These are phyloP conservation scores for Cladosporium sp. DNA, from an alignment of 2,329 filamentous ascomycete genomes.

Conservation along the genomic window DNA sequence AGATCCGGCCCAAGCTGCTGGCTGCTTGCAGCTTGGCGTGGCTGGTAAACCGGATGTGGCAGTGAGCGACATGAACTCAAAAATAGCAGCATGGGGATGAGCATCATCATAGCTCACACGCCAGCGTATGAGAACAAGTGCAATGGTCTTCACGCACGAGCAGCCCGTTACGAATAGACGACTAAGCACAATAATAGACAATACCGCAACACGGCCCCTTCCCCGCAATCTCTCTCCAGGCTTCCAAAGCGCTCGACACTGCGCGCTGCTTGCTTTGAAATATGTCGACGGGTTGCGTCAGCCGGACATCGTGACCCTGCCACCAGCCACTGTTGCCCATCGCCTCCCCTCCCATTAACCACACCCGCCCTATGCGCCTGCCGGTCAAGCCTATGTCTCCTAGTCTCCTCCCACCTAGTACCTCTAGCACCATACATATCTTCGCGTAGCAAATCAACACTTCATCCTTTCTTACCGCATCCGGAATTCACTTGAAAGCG, in stretches of 20 bases:
- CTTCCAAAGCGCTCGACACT: not conserved
- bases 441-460: not conserved
- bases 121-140: not conserved
- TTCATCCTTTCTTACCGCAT: slow-evolving; percentile 1
- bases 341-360: not conserved
- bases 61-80: not conserved
- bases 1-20: not conserved
- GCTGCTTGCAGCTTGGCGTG: not conserved
- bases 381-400: not conserved
- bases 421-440: not conserved
- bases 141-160: not conserved
- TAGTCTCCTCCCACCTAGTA: not conserved
- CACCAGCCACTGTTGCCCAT: not conserved
- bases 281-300: not conserved
- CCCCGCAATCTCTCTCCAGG: not conserved
- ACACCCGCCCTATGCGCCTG: not conserved
- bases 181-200: not conserved
- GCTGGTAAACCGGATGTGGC: not conserved
- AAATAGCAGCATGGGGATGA: not conserved
- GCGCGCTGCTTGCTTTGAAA: not conserved
- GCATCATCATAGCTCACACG: not conserved
- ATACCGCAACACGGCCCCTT: not conserved
- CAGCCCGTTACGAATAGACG: no score
- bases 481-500: slow-evolving; percentile 1
- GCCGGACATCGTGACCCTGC: not conserved